Conservation (phyloP, 1,284 basidiomycete species). For the Amylostereum areolatum region DNA sequence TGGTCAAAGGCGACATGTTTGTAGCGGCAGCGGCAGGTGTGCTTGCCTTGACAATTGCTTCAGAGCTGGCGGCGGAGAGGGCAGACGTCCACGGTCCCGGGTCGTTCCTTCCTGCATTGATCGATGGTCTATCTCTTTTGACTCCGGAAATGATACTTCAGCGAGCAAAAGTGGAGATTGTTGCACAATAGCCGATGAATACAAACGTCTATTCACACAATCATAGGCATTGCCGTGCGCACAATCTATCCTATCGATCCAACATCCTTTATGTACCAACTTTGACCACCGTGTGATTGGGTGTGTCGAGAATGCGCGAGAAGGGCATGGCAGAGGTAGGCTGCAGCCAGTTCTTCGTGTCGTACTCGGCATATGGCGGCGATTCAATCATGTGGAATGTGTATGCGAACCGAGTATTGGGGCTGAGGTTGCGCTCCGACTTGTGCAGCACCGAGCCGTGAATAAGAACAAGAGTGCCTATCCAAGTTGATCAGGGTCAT, state of each 20-base stretch:
- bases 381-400: constrained; percentile 92
- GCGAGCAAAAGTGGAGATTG: constrained; percentile 12
- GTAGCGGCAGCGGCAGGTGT: constrained; percentile 72
- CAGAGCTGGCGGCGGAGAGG: constrained; percentile 72
- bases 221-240: too few relatives aligned
- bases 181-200: background rate
- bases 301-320: constrained; percentile 52
- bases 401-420: constrained; percentile 80
- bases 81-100: constrained; percentile 77
- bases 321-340: constrained; percentile 81
- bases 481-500: background rate
- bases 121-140: constrained; percentile 74
- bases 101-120: constrained; percentile 82
- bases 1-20: constrained; percentile 71
- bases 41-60: constrained; percentile 77
- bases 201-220: too few relatives aligned
- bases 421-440: constrained; percentile 74
- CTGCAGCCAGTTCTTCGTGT: constrained; percentile 86
- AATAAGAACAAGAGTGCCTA: constrained; percentile 83
- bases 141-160: constrained; percentile 44
- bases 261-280: constrained; percentile 10
- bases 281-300: constrained; percentile 19
- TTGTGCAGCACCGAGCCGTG: constrained; percentile 89
- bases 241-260: background rate
- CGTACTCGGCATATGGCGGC: constrained; percentile 57